Evolutionary conservation across 1,284 basidiomycete genomes (phyloP).

Genomic region (Naganishia sp.): DNA sequence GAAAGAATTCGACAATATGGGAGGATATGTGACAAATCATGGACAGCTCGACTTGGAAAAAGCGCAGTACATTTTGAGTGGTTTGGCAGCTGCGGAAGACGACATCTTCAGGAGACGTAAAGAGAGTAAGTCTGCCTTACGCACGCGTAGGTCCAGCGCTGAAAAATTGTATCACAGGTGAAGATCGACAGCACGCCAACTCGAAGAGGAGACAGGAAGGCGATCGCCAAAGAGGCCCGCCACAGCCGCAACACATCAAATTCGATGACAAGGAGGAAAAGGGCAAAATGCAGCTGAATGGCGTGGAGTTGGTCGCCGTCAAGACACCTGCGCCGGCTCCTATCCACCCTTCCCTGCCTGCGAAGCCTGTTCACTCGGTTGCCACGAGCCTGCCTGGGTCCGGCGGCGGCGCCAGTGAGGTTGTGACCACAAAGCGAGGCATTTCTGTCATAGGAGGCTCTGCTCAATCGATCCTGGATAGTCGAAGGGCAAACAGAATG

Average conservation of each 20-base stretch:
- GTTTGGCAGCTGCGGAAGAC: constrained; percentile 87
- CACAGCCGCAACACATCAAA: constrained; percentile 13
- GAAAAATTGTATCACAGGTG: constrained; percentile 60
- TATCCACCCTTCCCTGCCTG: constrained; percentile 51
- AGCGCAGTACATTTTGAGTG: constrained; percentile 92
- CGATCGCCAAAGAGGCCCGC: constrained; percentile 39
- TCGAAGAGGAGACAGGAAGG: constrained; percentile 67
- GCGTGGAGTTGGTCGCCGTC: constrained; percentile 51
- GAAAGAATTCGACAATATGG: constrained; percentile 87
- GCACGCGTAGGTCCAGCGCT: neutral
- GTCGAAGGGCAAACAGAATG: constrained; percentile 61
- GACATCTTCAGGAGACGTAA: constrained; percentile 90
- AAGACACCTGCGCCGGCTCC: constrained; percentile 37
- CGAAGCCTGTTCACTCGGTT: constrained; percentile 54
- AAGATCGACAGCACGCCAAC: constrained; percentile 88
- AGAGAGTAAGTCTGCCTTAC: constrained; percentile 67
- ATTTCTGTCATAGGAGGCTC: constrained; percentile 28
- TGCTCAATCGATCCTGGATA: constrained; percentile 22
- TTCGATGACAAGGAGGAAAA: constrained; percentile 24
- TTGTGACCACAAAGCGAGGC: constrained; percentile 9
- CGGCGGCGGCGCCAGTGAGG: constrained; percentile 3
- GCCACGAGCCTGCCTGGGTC: constrained; percentile 46
- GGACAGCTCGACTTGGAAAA: constrained; percentile 83
- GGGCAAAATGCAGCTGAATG: constrained; percentile 51
- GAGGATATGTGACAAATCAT: constrained; percentile 93